Conservation (phyloP, 2,329 filamentous ascomycete genomes). For the Penicillium aurantiogriseum region DNA sequence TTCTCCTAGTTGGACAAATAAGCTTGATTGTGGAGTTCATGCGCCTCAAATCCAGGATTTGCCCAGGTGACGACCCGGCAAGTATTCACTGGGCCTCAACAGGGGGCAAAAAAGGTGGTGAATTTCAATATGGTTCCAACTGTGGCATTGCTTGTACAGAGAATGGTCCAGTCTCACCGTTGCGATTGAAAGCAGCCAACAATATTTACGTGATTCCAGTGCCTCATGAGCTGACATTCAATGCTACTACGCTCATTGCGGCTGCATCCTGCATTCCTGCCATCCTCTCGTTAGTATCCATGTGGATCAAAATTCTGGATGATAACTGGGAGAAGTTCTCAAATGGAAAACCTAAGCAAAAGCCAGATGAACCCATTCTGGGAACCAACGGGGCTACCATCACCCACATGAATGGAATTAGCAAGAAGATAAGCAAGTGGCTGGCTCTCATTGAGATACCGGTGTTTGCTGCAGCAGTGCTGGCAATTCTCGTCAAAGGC, state of each 20-base stretch:
- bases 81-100: constrained; percentile 39
- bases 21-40: constrained; percentile 66
- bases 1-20: constrained; percentile 57
- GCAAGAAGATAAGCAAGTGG: constrained; percentile 36
- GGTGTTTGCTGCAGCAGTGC: constrained; percentile 58
- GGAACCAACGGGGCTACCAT: constrained; percentile 57
- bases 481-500: constrained; percentile 52
- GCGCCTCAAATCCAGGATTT: constrained; percentile 49
- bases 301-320: constrained; percentile 64
- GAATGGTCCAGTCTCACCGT: constrained; percentile 50
- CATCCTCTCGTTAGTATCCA: constrained; percentile 60
- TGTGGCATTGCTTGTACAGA: constrained; percentile 15
- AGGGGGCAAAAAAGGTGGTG: not conserved
- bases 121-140: constrained; percentile 13
- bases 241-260: constrained; percentile 59
- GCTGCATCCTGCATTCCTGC: constrained; percentile 66
- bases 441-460: constrained; percentile 54
- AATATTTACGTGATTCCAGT: constrained; percentile 64
- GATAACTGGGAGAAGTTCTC: constrained; percentile 57
- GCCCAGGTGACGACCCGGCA: constrained; percentile 43
- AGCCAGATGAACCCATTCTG: constrained; percentile 45
- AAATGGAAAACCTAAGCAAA: constrained; percentile 26
- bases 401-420: constrained; percentile 48
- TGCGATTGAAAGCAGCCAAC: constrained; percentile 56
- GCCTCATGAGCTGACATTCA: constrained; percentile 57